Evolutionary conservation across 352 stramenopile species (phyloP).

Genomic region (Peronosclerospora sorghi): DNA sequence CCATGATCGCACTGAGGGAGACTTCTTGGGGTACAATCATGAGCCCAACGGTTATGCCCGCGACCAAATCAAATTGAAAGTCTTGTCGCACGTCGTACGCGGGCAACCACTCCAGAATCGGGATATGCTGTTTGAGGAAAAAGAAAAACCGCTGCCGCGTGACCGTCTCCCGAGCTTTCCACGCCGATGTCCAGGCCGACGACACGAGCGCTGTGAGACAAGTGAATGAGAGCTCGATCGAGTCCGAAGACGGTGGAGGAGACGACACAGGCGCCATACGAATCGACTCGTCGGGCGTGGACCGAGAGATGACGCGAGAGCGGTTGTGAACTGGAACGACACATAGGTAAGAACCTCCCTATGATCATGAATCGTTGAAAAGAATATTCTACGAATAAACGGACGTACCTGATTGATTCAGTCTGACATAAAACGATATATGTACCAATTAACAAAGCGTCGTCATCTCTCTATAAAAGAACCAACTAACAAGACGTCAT

Average conservation of each 20-base stretch:
- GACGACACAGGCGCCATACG: too few species aligned
- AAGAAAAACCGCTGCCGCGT: constrained; percentile 25
- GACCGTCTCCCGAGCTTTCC: constrained; percentile 5
- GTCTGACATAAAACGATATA: too few species aligned
- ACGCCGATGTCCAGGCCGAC: constrained; percentile 9
- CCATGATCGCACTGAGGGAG: constrained; percentile 5
- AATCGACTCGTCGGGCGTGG: too few species aligned
- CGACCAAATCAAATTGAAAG: constrained; percentile 12
- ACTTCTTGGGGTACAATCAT: constrained; percentile 9
- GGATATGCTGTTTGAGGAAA: constrained; percentile 39
- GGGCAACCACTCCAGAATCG: constrained; percentile 10
- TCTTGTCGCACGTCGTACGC: constrained; percentile 10
- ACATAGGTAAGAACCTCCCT: too few species aligned
- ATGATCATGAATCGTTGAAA: too few species aligned
- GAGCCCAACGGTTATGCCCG: constrained; percentile 5
- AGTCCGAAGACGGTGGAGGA: constrained; percentile 9
- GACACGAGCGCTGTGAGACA: constrained; percentile 4
- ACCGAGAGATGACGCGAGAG: too few species aligned
- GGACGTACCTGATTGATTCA: too few species aligned
- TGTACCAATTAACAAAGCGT: too few species aligned
- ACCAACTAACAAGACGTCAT: too few species aligned
- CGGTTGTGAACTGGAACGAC: too few species aligned
- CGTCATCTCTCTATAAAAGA: too few species aligned
- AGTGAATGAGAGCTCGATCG: constrained; percentile 6
- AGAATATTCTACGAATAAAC: too few species aligned